phyloP scores from a whole-genome alignment of 495 filamentous ascomycete genomes.

The Astrothelium macrocarpum region DNA sequence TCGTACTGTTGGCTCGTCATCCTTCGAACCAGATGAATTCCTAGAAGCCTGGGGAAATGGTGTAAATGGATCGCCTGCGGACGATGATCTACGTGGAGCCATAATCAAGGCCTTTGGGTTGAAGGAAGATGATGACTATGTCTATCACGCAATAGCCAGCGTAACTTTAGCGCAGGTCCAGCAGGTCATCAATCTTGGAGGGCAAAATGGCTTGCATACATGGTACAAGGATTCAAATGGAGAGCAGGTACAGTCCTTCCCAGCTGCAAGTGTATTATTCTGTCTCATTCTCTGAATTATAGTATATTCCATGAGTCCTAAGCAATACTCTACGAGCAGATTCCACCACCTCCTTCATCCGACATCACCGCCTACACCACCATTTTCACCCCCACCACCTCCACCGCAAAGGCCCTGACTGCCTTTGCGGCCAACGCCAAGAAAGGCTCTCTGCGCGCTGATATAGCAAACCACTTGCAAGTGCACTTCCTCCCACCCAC shows the following conservation, averaged over 20 bases:
- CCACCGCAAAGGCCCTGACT: slow-evolving; percentile 43
- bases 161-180: slow-evolving; percentile 46
- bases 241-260: slow-evolving; percentile 21
- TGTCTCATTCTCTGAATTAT: slow-evolving; percentile 16
- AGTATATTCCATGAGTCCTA: slow-evolving; percentile 13
- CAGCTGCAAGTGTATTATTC: slow-evolving; percentile 15
- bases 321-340: slow-evolving; percentile 20
- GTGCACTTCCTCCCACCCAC: slow-evolving; percentile 27
- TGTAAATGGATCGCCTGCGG: slow-evolving; percentile 19
- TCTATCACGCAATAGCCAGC: slow-evolving; percentile 47
- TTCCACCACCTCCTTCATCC: slow-evolving; percentile 35
- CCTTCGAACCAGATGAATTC: slow-evolving; percentile 33
- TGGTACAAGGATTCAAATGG: slow-evolving; percentile 34
- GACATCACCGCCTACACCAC: slow-evolving; percentile 50
- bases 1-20: slow-evolving; percentile 24
- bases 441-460: slow-evolving; percentile 42
- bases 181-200: slow-evolving; percentile 37
- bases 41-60: slow-evolving; percentile 28
- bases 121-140: slow-evolving; percentile 40
- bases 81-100: slow-evolving; percentile 40
- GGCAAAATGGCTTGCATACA: slow-evolving; percentile 35
- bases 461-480: slow-evolving; percentile 41
- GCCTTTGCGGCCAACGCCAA: slow-evolving; percentile 49
- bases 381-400: slow-evolving; percentile 44
- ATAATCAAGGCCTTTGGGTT: slow-evolving; percentile 46